Evolutionary conservation across 441 rosid species (phyloP).

Genomic region (Croton laevigatus): DNA sequence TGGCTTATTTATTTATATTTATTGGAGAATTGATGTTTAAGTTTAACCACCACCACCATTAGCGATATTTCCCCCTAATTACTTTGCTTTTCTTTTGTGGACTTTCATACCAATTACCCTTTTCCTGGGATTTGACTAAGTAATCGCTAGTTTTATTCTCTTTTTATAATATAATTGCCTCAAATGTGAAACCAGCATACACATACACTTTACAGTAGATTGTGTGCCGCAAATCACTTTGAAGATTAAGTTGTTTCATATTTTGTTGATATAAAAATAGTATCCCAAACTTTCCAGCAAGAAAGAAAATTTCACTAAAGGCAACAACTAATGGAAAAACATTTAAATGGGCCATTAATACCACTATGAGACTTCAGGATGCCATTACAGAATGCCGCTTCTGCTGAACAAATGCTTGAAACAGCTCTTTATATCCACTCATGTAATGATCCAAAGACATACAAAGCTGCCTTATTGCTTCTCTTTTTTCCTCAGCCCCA

Average conservation of each 20-base stretch:
- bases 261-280: neutral
- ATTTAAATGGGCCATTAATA: neutral
- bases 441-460: slow-evolving; percentile 78
- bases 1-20: neutral
- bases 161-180: no score
- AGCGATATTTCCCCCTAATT: no score
- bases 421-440: slow-evolving; percentile 60
- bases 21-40: neutral
- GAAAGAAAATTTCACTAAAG: neutral
- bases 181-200: no score
- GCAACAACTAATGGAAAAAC: neutral
- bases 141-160: no score
- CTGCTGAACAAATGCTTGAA: slow-evolving; percentile 41
- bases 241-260: no score
- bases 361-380: slow-evolving; percentile 4
- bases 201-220: no score
- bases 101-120: no score
- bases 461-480: slow-evolving; percentile 83
- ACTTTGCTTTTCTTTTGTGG: no score
- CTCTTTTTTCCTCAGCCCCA: slow-evolving; percentile 73
- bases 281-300: neutral
- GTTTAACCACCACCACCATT: no score
- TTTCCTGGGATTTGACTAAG: neutral
- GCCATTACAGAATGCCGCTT: slow-evolving; percentile 35
- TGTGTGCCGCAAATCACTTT: no score